Conservation (phyloP, 2,329 filamentous ascomycete species). For the Macrophomina phaseolina region DNA sequence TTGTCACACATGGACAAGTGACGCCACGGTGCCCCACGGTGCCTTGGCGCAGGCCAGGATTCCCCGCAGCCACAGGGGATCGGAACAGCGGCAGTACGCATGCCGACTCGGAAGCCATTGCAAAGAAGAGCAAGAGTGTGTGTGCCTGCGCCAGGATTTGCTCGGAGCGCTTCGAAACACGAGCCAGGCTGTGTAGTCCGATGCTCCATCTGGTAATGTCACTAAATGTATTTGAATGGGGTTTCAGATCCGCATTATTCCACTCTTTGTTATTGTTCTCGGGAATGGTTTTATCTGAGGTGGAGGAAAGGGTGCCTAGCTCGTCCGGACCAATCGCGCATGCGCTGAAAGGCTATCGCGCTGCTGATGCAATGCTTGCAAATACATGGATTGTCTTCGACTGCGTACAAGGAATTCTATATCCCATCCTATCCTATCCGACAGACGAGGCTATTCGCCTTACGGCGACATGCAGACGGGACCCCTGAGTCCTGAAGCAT, state of each 20-base stretch:
- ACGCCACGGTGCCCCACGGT: conserved; percentile 6
- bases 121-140: no score
- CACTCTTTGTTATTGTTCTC: no score
- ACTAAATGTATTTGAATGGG: no score
- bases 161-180: no score
- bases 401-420: not conserved
- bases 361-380: not conserved
- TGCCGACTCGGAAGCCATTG: no score
- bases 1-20: conserved; percentile 8
- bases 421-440: not conserved
- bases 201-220: no score
- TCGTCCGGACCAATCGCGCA: not conserved
- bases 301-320: no score
- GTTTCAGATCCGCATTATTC: no score
- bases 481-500: not conserved
- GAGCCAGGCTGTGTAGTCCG: no score
- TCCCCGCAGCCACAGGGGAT: conserved; percentile 15
- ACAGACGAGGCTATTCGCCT: conserved; percentile 1
- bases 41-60: conserved; percentile 16
- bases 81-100: not conserved
- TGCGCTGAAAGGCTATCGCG: not conserved
- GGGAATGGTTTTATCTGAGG: not conserved
- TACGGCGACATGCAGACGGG: not conserved
- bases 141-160: no score
- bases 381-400: not conserved